phyloP scores from a whole-genome alignment of 768 basidiomycete species.

The Holtermanniella nyarrowii region DNA sequence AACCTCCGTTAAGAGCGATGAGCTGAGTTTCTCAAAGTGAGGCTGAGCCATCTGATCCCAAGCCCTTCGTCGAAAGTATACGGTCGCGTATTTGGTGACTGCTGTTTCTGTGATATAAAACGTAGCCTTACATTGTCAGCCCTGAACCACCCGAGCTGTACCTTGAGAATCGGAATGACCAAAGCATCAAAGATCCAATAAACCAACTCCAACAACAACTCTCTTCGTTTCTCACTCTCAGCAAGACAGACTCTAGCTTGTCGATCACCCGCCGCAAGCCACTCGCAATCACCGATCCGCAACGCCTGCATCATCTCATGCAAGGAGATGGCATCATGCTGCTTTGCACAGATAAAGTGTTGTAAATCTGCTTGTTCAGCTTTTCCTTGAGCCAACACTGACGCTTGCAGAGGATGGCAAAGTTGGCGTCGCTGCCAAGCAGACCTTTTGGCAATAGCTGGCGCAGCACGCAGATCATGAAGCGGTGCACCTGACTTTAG shows the following conservation, averaged over 20 bases:
- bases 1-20: too few relatives aligned
- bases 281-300: conserved; percentile 62
- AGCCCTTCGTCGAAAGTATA: conserved; percentile 91
- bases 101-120: conserved; percentile 93
- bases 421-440: conserved; percentile 18
- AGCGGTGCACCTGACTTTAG: conserved; percentile 10
- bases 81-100: conserved; percentile 64
- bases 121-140: conserved; percentile 52
- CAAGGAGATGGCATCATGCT: conserved; percentile 70
- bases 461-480: conserved; percentile 4
- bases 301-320: conserved; percentile 70
- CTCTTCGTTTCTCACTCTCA: conserved; percentile 65
- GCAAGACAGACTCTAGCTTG: conserved; percentile 47
- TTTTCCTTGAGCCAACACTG: too few relatives aligned
- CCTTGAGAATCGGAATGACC: conserved; percentile 66
- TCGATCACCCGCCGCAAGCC: conserved; percentile 47
- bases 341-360: conserved; percentile 60
- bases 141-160: conserved; percentile 36
- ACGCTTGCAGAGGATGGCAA: conserved; percentile 1
- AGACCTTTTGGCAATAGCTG: conserved; percentile 27
- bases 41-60: conserved; percentile 79
- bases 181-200: conserved; percentile 91
- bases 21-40: conserved; percentile 61
- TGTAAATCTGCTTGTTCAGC: conserved; percentile 64
- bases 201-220: conserved; percentile 76